A percentile compares a stretch with the other conserved stretches of the same genome.
Evolutionary conservation across 352 stramenopile genomes (phyloP).

Genomic region (Pythium apleroticum): DNA sequence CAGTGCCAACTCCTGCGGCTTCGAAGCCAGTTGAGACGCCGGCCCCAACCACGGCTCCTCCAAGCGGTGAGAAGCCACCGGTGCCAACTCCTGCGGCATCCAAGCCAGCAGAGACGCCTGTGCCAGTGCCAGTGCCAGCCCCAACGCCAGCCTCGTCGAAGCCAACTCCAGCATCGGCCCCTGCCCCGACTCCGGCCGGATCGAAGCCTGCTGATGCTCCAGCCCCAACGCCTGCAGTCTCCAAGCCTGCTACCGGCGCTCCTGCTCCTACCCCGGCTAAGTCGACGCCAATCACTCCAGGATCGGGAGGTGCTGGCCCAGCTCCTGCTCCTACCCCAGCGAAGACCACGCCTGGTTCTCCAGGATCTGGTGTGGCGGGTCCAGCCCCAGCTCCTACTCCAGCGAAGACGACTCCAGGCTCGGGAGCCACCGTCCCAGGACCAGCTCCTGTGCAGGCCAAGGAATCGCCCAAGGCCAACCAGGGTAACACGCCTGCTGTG

Average conservation of each 20-base stretch:
- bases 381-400: background rate
- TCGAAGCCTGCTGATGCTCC: background rate
- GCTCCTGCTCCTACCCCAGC: background rate
- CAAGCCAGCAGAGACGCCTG: background rate
- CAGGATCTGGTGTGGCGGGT: background rate
- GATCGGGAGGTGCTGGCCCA: background rate
- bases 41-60: constrained; percentile 7
- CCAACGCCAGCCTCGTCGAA: constrained; percentile 13
- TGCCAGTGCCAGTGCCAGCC: background rate
- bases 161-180: constrained; percentile 3
- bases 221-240: background rate
- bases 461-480: background rate
- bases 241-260: background rate
- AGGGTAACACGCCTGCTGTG: background rate
- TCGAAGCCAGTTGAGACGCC: constrained; percentile 2
- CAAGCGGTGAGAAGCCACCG: constrained; percentile 4
- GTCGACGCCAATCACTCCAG: background rate
- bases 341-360: background rate
- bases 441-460: background rate
- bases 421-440: background rate
- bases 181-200: constrained; percentile 4
- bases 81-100: constrained; percentile 11
- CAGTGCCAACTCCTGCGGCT: constrained; percentile 11
- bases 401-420: background rate
- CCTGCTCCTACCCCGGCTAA: background rate